Evolutionary conservation across 306 rosid species (phyloP).

Genomic region (Lotus japonicus): DNA sequence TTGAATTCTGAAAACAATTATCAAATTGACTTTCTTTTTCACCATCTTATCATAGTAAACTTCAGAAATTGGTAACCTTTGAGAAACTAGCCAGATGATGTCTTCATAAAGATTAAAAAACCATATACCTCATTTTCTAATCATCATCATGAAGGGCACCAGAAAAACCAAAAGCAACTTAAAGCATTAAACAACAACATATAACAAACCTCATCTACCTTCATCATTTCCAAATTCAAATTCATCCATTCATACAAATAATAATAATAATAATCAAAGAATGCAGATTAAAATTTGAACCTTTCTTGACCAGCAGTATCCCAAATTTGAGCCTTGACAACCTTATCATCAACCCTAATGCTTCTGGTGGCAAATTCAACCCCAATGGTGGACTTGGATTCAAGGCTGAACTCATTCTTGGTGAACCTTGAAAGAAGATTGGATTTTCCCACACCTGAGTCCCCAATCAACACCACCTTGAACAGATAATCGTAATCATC

Average conservation of each 20-base stretch:
- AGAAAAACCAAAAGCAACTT: neutral
- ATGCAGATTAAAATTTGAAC: conserved; percentile 17
- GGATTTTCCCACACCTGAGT: conserved; percentile 81
- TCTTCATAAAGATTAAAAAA: too few species aligned
- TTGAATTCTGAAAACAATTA: too few species aligned
- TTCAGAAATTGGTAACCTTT: too few species aligned
- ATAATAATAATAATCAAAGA: neutral
- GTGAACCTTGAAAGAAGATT: conserved; percentile 74
- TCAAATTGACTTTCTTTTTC: too few species aligned
- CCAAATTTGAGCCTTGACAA: conserved; percentile 93
- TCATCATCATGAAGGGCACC: neutral
- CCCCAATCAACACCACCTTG: conserved; percentile 82
- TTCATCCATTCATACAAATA: neutral
- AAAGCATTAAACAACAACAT: too few species aligned
- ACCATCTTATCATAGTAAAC: too few species aligned
- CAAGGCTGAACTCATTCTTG: conserved; percentile 71
- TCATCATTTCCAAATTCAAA: neutral
- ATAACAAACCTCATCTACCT: too few species aligned
- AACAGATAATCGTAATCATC: conserved; percentile 85
- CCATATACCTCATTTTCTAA: neutral
- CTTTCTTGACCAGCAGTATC: conserved; percentile 93
- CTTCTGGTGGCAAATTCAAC: conserved; percentile 91
- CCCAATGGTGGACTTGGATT: conserved; percentile 84
- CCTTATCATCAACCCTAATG: conserved; percentile 72
- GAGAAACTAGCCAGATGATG: too few species aligned